phyloP scores from a whole-genome alignment of 2,329 filamentous ascomycete species.

The Phialemoniopsis sp. region DNA sequence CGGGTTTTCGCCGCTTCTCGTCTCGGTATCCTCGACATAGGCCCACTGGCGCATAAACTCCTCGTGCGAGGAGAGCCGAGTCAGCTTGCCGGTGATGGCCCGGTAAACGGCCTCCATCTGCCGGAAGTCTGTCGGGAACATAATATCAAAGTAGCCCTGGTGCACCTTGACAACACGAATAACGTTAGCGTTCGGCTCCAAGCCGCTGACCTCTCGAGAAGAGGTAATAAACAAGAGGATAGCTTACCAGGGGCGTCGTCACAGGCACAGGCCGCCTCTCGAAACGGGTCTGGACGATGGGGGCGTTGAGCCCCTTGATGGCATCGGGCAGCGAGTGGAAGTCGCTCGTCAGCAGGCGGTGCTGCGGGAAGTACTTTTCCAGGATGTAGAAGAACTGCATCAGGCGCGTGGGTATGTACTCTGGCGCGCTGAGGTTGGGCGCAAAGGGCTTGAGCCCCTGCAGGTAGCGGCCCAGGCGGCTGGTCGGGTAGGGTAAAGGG shows the following conservation, averaged over 20 bases:
- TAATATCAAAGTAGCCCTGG: conserved; percentile 97
- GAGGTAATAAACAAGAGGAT: not conserved
- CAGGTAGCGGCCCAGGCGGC: conserved; percentile 55
- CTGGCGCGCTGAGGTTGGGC: conserved; percentile 73
- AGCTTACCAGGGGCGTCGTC: conserved; percentile 77
- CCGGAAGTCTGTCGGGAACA: conserved; percentile 94
- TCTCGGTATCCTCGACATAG: conserved; percentile 84
- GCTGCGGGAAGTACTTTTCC: conserved; percentile 81
- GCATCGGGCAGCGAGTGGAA: conserved; percentile 85
- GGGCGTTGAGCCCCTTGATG: conserved; percentile 80
- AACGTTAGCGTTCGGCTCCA: no score
- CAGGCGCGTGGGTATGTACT: conserved; percentile 90
- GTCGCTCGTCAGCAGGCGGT: conserved; percentile 84
- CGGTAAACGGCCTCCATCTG: conserved; percentile 91
- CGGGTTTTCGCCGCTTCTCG: conserved; percentile 88
- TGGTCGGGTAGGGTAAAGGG: conserved; percentile 55
- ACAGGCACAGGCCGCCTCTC: conserved; percentile 84
- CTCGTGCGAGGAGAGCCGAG: conserved; percentile 78
- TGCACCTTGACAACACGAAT: no score
- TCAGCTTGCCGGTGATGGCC: conserved; percentile 88
- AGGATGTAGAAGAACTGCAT: conserved; percentile 97
- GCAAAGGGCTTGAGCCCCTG: conserved; percentile 64
- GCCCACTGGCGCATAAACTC: conserved; percentile 91
- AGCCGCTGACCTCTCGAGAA: no score
- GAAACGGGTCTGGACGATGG: conserved; percentile 94